Evolutionary conservation across 2,329 filamentous ascomycete species (phyloP), one percentile per base, ranked within the genome.

Genomic region (Fusarium pilosicola): DNA sequence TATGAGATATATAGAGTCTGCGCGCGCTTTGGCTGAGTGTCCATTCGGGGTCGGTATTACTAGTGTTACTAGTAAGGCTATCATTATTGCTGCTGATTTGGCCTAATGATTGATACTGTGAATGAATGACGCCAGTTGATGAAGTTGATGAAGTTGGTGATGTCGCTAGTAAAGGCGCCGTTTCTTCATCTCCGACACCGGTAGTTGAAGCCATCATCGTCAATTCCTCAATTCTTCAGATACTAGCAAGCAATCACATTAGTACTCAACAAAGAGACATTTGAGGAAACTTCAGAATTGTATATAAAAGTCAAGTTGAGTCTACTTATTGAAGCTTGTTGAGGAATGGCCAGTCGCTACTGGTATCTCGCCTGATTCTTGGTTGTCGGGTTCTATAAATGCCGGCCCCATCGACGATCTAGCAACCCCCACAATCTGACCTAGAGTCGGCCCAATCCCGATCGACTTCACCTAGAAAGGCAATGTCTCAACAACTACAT

Each of bases 1-100:
- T 86, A 72, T 92, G 90, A 1, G 90, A 92, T 2, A 84, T 76
- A 76, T 91, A 92, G 12, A 92, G 84, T 1, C 82, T 71, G 1
- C 72, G 71, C 14, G 76, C 70, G 63, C 74, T 77, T 10, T 76
- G 70, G 24, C 30, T 48, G 6, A 78, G 45, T 1, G 74, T 67
- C 76, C 74, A 75, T 15, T 17, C 30, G 4, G 39, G 18, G n/a
- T 46, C 34, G 11, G 39, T 15, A 7, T 28, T 20, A 4, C 48
- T 36, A 17, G 24, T 36, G 13, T 11, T 22, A 30, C 39, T 34
- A 18, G 17, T n/a, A 6, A 30, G 8, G 5, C 51, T 32, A 20
- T 20, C 46, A 26, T 55, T 57, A 20, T 30, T 54, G n/a, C 30
- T 44, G 18, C 30, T 24, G 24, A 39, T 39, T 11, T 57, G 60